Evolutionary conservation across 352 stramenopile genomes (phyloP).

Genomic region (Pythium plurisporium): DNA sequence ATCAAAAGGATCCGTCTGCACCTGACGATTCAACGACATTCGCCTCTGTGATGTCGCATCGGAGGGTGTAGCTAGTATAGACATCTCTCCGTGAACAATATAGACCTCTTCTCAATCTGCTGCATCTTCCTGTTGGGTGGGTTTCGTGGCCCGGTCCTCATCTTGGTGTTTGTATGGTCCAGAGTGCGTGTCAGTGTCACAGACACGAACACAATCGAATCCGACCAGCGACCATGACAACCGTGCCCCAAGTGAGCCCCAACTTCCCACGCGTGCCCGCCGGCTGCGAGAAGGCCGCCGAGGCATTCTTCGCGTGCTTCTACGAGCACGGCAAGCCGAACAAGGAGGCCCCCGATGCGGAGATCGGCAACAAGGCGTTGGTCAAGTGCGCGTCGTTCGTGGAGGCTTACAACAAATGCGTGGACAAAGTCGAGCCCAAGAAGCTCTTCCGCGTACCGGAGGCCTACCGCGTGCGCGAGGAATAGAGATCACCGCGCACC

Average conservation of each 20-base stretch:
- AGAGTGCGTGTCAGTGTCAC: constrained; percentile 23
- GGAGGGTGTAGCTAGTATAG: constrained; percentile 13
- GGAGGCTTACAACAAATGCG: constrained; percentile 70
- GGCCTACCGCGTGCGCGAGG: constrained; percentile 66
- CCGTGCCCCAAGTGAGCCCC: constrained; percentile 50
- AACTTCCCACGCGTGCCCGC: constrained; percentile 77
- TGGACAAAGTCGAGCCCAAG: constrained; percentile 59
- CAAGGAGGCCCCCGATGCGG: constrained; percentile 41
- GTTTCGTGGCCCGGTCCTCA: not conserved
- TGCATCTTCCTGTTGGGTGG: constrained; percentile 1
- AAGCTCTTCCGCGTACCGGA: constrained; percentile 80
- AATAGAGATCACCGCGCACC: constrained; percentile 11
- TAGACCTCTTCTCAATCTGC: constrained; percentile 4
- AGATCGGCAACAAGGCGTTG: constrained; percentile 66
- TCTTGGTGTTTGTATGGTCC: constrained; percentile 51
- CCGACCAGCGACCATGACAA: not conserved
- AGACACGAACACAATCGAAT: constrained; percentile 18
- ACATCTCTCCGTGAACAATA: constrained; percentile 2
- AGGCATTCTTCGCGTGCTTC: constrained; percentile 78
- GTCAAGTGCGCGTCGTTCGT: constrained; percentile 46
- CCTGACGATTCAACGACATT: not conserved
- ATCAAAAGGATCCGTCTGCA: too few species aligned
- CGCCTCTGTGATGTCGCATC: not conserved
- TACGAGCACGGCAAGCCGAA: constrained; percentile 79
- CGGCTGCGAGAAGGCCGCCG: constrained; percentile 59